Conservation (phyloP, 441 rosid species). For the Bruguiera hainesii region DNA sequence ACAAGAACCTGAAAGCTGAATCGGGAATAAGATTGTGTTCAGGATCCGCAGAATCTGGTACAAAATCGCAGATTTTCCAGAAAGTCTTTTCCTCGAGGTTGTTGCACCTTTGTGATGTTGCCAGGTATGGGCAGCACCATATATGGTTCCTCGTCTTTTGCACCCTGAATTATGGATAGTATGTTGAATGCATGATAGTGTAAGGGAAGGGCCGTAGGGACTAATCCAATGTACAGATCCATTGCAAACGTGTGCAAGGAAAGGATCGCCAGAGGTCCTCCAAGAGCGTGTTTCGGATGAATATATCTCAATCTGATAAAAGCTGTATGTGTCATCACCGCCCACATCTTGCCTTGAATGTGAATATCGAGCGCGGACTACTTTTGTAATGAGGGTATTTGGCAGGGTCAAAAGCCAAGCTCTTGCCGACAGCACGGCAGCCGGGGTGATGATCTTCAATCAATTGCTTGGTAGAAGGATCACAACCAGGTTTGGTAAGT, state of each 20-base stretch:
- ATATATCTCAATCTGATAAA: conserved; percentile 36
- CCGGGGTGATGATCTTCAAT: too few relatives aligned
- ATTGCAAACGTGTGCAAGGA: conserved; percentile 31
- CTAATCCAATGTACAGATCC: conserved; percentile 40
- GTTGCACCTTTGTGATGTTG: conserved; percentile 23
- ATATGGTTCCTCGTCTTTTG: conserved; percentile 10
- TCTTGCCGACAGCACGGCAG: neutral
- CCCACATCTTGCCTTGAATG: neutral
- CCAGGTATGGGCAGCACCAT: conserved; percentile 23
- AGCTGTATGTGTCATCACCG: neutral
- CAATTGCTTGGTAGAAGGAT: neutral
- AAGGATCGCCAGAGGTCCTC: conserved; percentile 29
- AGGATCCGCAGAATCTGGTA: too few relatives aligned
- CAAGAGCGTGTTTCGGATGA: conserved; percentile 35
- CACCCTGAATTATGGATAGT: neutral
- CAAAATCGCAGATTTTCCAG: conserved; percentile 9
- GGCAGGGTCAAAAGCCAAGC: conserved; percentile 44
- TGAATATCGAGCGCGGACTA: conserved; percentile 23
- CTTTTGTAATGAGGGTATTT: conserved; percentile 36
- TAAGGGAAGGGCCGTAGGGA: conserved; percentile 13
- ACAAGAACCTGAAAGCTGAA: too few relatives aligned
- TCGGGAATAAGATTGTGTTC: too few relatives aligned
- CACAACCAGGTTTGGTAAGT: conserved; percentile 6
- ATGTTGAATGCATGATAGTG: neutral
- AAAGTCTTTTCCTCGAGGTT: conserved; percentile 27